Percentiles rank a stretch among this genome's conserved stretches.
Evolutionary conservation across 352 stramenopile species (phyloP).

Genomic region (Thraustochytrium striatum): DNA sequence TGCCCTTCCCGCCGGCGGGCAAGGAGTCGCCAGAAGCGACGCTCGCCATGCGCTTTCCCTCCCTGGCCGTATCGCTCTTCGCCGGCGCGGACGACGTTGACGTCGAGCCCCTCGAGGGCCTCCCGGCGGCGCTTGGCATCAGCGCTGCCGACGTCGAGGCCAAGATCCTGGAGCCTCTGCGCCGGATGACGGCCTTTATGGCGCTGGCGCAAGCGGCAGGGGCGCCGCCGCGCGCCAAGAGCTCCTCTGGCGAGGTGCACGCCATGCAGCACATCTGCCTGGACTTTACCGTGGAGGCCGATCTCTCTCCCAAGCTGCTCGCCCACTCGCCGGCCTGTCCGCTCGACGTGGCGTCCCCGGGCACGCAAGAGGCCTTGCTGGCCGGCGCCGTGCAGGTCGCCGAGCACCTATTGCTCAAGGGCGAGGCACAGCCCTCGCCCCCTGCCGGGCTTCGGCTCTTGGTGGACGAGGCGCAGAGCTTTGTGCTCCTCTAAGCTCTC

Average conservation of each 20-base stretch:
- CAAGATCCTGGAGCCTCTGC: not conserved
- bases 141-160: not conserved
- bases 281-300: conserved; percentile 9
- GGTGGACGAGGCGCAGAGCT: not conserved
- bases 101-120: not conserved
- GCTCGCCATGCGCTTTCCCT: conserved; percentile 3
- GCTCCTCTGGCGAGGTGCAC: not conserved
- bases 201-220: not conserved
- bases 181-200: not conserved
- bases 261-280: conserved; percentile 36
- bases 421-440: not conserved
- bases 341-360: not conserved
- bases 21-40: conserved; percentile 1
- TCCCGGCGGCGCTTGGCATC: not conserved
- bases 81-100: not conserved
- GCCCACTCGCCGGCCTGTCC: not conserved
- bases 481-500: not conserved
- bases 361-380: not conserved
- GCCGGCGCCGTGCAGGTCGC: not conserved
- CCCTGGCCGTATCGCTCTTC: not conserved
- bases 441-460: too few species aligned
- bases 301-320: not conserved
- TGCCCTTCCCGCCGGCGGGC: not conserved
- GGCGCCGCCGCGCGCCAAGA: not conserved
- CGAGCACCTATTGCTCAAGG: not conserved